Percentiles rank a stretch among this genome's conserved stretches.
Evolutionary conservation across 768 basidiomycete species (phyloP).

Genomic region (Kwoniella sp.): DNA sequence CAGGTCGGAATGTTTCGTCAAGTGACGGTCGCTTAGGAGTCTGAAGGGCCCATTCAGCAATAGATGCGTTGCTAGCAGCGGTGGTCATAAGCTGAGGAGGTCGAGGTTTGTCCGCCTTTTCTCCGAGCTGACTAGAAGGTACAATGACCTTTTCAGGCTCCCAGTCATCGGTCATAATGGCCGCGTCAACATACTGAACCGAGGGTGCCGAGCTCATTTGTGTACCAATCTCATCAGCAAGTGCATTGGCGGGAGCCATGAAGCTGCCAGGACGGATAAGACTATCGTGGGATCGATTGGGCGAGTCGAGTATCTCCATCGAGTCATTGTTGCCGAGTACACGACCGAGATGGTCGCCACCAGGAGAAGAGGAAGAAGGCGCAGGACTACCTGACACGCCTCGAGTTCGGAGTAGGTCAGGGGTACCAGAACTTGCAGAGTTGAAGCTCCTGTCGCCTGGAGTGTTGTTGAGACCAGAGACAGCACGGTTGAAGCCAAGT

Average conservation of each 20-base stretch:
- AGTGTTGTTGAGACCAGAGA: constrained; percentile 29
- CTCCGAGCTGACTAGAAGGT: not conserved
- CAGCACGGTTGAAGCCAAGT: constrained; percentile 40
- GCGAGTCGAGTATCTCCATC: constrained; percentile 18
- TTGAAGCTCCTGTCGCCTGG: constrained; percentile 44
- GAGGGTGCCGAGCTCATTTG: constrained; percentile 21
- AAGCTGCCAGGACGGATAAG: constrained; percentile 23
- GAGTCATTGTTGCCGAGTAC: constrained; percentile 18
- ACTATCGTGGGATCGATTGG: constrained; percentile 17
- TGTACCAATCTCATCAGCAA: constrained; percentile 48
- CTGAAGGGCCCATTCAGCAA: constrained; percentile 24
- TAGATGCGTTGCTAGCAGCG: constrained; percentile 11
- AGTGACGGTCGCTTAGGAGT: constrained; percentile 27
- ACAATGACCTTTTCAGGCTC: constrained; percentile 28
- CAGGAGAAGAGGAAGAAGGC: constrained; percentile 15
- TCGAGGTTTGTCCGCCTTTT: not conserved
- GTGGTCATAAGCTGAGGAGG: constrained; percentile 21
- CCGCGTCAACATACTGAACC: constrained; percentile 29
- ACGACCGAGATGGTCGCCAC: constrained; percentile 21
- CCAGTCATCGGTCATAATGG: constrained; percentile 42
- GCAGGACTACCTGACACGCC: constrained; percentile 19
- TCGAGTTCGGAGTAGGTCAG: constrained; percentile 43
- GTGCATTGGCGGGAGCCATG: constrained; percentile 30
- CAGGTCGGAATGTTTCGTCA: constrained; percentile 7
- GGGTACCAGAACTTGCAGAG: constrained; percentile 41